These are phyloP conservation scores for Pythium myriotylum DNA, from an alignment of 352 stramenopile genomes.

Conservation along the genomic window DNA sequence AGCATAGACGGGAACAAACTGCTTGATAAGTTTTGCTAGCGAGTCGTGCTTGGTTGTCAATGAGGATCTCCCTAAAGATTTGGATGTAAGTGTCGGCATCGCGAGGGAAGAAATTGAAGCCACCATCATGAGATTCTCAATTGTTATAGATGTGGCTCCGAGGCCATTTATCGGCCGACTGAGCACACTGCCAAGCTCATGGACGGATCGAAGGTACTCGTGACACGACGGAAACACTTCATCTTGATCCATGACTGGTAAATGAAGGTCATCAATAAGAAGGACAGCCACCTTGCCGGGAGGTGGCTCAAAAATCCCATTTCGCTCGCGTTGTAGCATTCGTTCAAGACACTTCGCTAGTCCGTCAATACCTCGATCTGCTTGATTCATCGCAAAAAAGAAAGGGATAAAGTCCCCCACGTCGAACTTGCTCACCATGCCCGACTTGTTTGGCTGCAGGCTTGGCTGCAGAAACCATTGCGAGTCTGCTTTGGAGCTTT, in stretches of 20 bases:
- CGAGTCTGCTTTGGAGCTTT: constrained; percentile 7
- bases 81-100: not conserved
- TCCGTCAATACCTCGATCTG: constrained; percentile 21
- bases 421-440: constrained; percentile 30
- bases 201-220: constrained; percentile 28
- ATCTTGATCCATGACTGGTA: constrained; percentile 25
- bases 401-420: constrained; percentile 33
- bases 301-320: constrained; percentile 36
- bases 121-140: constrained; percentile 36
- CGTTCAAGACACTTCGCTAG: constrained; percentile 32
- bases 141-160: constrained; percentile 14
- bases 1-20: constrained; percentile 30
- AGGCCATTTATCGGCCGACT: constrained; percentile 1
- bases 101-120: constrained; percentile 28
- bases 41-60: constrained; percentile 21
- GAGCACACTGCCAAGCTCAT: constrained; percentile 25
- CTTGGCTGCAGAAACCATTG: constrained; percentile 17
- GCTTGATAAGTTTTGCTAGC: constrained; percentile 26
- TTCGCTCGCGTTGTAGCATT: constrained; percentile 41
- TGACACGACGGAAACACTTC: constrained; percentile 28
- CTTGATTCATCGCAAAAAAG: constrained; percentile 28
- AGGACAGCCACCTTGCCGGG: constrained; percentile 38
- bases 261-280: constrained; percentile 42
- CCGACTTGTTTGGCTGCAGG: constrained; percentile 11
- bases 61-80: not conserved